Evolutionary conservation across 345 rosid genomes (phyloP).

Genomic region (Bruguiera gymnorhiza): DNA sequence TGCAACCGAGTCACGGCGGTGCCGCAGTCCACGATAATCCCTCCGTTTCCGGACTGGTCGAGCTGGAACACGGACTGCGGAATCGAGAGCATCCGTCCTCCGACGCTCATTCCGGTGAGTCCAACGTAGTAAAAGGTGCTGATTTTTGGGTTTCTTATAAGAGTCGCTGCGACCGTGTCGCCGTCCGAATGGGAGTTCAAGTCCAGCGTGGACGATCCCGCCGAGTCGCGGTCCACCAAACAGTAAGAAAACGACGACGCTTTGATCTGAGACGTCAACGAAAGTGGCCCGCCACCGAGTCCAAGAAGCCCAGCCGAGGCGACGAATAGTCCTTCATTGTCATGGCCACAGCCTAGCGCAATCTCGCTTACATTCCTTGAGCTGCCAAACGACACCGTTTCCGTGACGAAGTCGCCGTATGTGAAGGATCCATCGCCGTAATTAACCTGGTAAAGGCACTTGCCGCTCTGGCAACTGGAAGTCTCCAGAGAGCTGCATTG

Average conservation of each 20-base stretch:
- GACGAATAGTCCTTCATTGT: constrained; percentile 76
- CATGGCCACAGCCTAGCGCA: constrained; percentile 74
- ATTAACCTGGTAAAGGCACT: constrained; percentile 70
- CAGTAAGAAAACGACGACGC: constrained; percentile 84
- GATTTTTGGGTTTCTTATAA: constrained; percentile 51
- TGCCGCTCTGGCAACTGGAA: constrained; percentile 46
- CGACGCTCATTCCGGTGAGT: constrained; percentile 79
- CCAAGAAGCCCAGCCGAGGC: constrained; percentile 90
- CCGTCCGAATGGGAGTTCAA: constrained; percentile 54
- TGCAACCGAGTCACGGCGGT: constrained; percentile 86
- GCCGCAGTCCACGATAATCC: constrained; percentile 83
- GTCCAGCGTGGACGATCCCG: constrained; percentile 62
- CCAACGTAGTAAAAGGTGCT: constrained; percentile 88
- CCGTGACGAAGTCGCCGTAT: constrained; percentile 64
- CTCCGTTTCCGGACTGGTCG: constrained; percentile 73
- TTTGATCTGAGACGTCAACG: constrained; percentile 68
- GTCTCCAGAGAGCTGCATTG: constrained; percentile 56
- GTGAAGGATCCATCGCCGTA: constrained; percentile 96
- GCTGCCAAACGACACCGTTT: constrained; percentile 57
- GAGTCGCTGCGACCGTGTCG: constrained; percentile 57
- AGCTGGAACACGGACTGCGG: constrained; percentile 55
- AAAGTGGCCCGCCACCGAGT: constrained; percentile 86
- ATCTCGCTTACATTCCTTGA: constrained; percentile 12
- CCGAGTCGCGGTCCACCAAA: constrained; percentile 78
- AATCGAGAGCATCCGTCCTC: constrained; percentile 56